Conservation (phyloP, 305 asterid genomes). For the Euphrasia arctica region DNA sequence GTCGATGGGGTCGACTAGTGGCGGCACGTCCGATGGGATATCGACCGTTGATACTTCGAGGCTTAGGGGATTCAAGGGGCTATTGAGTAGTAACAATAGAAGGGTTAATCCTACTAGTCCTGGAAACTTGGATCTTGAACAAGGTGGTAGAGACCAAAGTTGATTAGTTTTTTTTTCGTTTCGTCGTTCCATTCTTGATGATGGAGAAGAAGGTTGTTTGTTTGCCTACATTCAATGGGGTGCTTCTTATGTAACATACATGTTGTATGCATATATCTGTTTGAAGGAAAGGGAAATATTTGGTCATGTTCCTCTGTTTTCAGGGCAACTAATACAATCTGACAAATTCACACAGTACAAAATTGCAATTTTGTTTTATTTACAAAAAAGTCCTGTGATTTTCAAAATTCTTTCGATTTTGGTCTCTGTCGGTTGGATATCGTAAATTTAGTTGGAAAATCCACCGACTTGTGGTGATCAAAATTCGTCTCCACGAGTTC, state of each 20-base stretch:
- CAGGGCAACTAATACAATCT: neutral
- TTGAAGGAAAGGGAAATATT: constrained; percentile 27
- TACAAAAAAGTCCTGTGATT: too few species aligned
- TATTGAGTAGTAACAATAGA: constrained; percentile 68
- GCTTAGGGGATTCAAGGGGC: constrained; percentile 69
- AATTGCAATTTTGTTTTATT: neutral
- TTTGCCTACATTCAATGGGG: neutral
- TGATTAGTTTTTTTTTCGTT: constrained; percentile 25
- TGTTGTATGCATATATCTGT: constrained; percentile 45
- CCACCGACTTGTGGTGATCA: too few species aligned
- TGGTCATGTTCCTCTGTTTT: constrained; percentile 9
- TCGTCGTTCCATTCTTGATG: constrained; percentile 50
- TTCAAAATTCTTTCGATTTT: too few species aligned
- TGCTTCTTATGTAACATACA: constrained; percentile 22
- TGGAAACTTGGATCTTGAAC: constrained; percentile 54
- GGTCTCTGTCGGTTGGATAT: too few species aligned
- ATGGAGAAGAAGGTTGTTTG: constrained; percentile 26
- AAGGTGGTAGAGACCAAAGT: constrained; percentile 44
- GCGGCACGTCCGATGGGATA: constrained; percentile 31
- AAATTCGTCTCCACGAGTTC: too few species aligned
- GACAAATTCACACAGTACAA: neutral
- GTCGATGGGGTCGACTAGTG: constrained; percentile 29
- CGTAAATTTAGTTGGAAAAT: too few species aligned
- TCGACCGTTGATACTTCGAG: constrained; percentile 59
- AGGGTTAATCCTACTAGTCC: constrained; percentile 54